Conservation (phyloP, 1,139 yeast species). For the Hyphopichia buzzinii region DNA sequence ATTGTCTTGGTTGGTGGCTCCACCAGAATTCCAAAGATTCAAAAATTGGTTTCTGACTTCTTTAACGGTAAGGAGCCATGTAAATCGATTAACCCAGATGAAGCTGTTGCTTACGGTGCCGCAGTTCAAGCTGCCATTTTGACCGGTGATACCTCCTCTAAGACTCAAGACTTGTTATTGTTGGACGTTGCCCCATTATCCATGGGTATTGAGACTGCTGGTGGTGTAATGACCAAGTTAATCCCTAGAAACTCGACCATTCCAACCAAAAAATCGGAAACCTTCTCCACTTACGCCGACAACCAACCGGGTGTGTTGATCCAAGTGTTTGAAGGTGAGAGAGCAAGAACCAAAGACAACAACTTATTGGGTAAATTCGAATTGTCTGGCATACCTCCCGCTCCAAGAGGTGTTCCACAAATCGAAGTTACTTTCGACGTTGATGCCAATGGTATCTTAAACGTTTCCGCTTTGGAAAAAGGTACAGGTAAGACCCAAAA, state of each 20-base stretch:
- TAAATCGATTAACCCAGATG: slow-evolving; percentile 46
- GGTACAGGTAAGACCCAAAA: slow-evolving; percentile 71
- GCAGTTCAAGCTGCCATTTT: slow-evolving; percentile 51
- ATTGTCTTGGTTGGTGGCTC: slow-evolving; percentile 43
- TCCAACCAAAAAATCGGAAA: slow-evolving; percentile 94
- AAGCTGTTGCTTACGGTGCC: slow-evolving; percentile 47
- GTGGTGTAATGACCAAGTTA: slow-evolving; percentile 96
- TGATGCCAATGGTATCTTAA: slow-evolving; percentile 92
- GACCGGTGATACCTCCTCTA: slow-evolving; percentile 81
- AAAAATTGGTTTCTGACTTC: slow-evolving; percentile 38
- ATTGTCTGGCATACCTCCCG: slow-evolving; percentile 91
- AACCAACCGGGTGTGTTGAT: slow-evolving; percentile 95
- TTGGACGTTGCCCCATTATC: slow-evolving; percentile 93
- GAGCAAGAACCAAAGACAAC: slow-evolving; percentile 92
- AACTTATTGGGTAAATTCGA: slow-evolving; percentile 93
- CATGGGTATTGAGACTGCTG: slow-evolving; percentile 92
- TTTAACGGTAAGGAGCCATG: slow-evolving; percentile 47
- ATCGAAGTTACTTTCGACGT: slow-evolving; percentile 91
- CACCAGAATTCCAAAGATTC: slow-evolving; percentile 42
- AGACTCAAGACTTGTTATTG: slow-evolving; percentile 77
- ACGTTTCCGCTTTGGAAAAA: slow-evolving; percentile 90
- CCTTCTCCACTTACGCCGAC: slow-evolving; percentile 93
- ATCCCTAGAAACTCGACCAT: slow-evolving; percentile 95
- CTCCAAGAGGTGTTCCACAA: slow-evolving; percentile 97
- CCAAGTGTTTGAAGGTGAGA: slow-evolving; percentile 96